Base-by-base conservation (phyloP, 768 basidiomycete species). In the Tricholoma saponaceum region DNA sequence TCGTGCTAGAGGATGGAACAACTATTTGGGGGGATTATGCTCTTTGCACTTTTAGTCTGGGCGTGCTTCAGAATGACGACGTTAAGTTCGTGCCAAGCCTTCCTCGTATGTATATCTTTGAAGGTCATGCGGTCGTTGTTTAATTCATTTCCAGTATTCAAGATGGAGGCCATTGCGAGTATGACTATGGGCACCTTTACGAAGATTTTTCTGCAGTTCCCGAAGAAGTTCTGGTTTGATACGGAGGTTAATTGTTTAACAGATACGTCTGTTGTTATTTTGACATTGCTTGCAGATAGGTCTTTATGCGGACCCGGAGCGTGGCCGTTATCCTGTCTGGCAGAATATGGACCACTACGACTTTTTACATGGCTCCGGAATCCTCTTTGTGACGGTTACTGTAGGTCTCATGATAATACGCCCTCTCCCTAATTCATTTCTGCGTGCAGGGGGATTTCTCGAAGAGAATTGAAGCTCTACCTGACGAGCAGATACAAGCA, bases 251-350 rank as follows among this genome's bases (percentile, higher is more conserved):
- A 30, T 16, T 14, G n/a, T 44, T 46, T 25, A 10, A 33, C n/a
- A 6, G 44, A n/a, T 25, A 7, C 20, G 41, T n/a, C 37, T 6
- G 13, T 14, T 8, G 4, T 9, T 26, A 26, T 10, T 18, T 50
- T 46, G 26, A 49, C 5, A 37, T 47, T 23, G 39, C 4, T 23
- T 41, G 20, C 37, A 83, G 81, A 78, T 82, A 70, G 84, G 75
- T 7, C 64, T 86, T 5, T 86, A 83, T 60, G 84, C 85, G 4
- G 82, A 83, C 56, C 66, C 69, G 16, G 74, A 83, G 56, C 78
- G 85, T 20, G 86, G 86, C 5, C 74, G 77, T 30, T 88, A 86
- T 68, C 83, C 84, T 0, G 79, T 87, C 5, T 87, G 86, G 86
- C 86, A 87, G 63, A 82, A 77, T 62, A 66, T 87, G 47, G 86